Evolutionary conservation across 2,329 filamentous ascomycete genomes (phyloP), one percentile per base, ranked within the genome.

Genomic region (Colletotrichum sp.): DNA sequence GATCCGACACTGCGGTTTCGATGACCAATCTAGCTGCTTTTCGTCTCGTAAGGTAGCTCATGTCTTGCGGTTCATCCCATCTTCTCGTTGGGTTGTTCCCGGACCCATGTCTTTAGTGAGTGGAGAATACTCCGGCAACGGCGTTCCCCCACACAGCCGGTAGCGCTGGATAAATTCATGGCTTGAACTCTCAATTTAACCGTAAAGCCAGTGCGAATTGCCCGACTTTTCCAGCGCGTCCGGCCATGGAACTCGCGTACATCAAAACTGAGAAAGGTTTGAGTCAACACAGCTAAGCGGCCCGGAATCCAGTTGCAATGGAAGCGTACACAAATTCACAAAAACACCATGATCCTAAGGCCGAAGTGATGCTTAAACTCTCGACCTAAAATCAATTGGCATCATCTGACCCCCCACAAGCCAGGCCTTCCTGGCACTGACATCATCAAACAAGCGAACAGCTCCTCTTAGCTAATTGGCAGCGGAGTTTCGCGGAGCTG

Each of bases 211-310:
- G 24, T 21, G 52, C 52, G 18, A 57, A 18, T 18, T 18, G 21
- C 7, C 18, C 21, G 24, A 0, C 4, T 10, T 8, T 3, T 57
- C 7, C 52, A 57, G 26, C 13, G 21, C 14, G 0, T 28, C 55
- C 14, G 24, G 16, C 21, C 13, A 59, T 16, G 13, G 28, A 32
- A 24, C 1, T 32, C 7, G 26, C 21, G 16, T 2, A 59, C 5
- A 26, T 16, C n/a, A 6, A 52, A n/a, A 21, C 9, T 21, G n/a
- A 18, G 2, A 52, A 4, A 48, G 3, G 18, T 3, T 21, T n/a
- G 3, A 52, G 3, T 13, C 0, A 13, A 52, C 10, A 52, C 0
- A 4, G 10, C 7, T 1, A n/a, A 52, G 10, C 0, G 10, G 9
- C n/a, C 12, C 10, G 12, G 0, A 21, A 21, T 3, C 0, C 43